phyloP scores from a whole-genome alignment of 768 basidiomycete genomes.

The Gloeostereum incarnatum region DNA sequence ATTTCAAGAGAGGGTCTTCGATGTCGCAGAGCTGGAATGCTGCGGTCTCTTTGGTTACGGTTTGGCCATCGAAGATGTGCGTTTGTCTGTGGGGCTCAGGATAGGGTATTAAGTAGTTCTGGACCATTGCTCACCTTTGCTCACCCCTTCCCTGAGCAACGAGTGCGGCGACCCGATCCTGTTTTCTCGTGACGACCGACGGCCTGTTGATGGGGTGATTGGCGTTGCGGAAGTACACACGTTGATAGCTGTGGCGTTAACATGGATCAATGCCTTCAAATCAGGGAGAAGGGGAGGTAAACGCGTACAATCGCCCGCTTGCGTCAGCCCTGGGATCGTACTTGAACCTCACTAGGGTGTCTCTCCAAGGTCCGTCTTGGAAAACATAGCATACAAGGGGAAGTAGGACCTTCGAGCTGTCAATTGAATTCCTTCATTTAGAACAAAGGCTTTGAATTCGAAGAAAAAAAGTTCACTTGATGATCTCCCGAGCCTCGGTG shows the following conservation, averaged over 20 bases:
- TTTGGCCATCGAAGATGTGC: conserved; percentile 85
- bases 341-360: conserved; percentile 75
- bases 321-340: conserved; percentile 83
- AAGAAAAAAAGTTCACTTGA: conserved; percentile 48
- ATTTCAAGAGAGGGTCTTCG: conserved; percentile 71
- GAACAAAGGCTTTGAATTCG: not conserved
- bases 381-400: conserved; percentile 84
- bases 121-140: conserved; percentile 15
- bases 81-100: conserved; percentile 33
- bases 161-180: conserved; percentile 36
- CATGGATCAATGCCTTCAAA: not conserved
- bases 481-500: conserved; percentile 59
- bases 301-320: conserved; percentile 65
- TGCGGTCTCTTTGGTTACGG: conserved; percentile 75
- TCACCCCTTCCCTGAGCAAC: conserved; percentile 19
- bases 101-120: not conserved
- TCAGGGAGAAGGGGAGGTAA: no score
- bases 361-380: conserved; percentile 90
- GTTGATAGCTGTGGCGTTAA: conserved; percentile 84
- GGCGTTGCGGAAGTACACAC: conserved; percentile 83
- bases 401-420: conserved; percentile 73
- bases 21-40: conserved; percentile 96
- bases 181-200: conserved; percentile 63
- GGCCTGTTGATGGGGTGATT: conserved; percentile 74
- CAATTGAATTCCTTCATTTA: not conserved